phyloP scores from a whole-genome alignment of 805 yeast genomes.

The Lipomyces yamanashiensis region DNA sequence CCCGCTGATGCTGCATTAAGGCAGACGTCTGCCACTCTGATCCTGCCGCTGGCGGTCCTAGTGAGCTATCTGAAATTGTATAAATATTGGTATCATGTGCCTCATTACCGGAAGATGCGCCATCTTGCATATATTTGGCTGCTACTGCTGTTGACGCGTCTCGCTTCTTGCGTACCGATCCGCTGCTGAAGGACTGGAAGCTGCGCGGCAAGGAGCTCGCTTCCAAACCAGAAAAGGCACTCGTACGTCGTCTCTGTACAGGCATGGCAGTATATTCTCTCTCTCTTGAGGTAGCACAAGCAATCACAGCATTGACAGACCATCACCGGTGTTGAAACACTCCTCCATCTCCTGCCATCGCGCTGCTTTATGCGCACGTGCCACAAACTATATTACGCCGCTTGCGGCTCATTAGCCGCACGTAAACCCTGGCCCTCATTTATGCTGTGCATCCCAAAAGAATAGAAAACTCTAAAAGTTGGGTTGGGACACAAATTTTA shows the following conservation, averaged over 20 bases:
- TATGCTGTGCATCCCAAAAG: neutral
- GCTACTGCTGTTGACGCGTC: neutral
- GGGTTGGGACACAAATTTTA: neutral
- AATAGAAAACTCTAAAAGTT: neutral
- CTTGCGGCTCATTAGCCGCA: slow-evolving; percentile 3
- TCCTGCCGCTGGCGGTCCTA: neutral
- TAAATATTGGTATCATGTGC: too few species aligned
- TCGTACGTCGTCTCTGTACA: neutral
- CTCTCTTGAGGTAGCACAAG: neutral
- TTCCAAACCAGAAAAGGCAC: neutral
- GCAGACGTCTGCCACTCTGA: slow-evolving; percentile 12
- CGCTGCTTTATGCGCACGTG: neutral
- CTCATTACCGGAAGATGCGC: too few species aligned
- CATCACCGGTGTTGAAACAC: neutral
- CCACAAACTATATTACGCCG: neutral
- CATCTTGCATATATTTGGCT: neutral
- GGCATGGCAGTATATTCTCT: neutral
- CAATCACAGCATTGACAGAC: neutral
- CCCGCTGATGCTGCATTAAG: slow-evolving; percentile 12
- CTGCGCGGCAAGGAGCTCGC: neutral
- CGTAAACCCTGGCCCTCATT: neutral
- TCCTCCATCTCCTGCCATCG: neutral
- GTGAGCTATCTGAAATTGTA: too few species aligned
- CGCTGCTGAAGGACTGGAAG: slow-evolving; percentile 3
- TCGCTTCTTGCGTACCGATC: neutral